Evolutionary conservation across 2,329 filamentous ascomycete genomes (phyloP), one percentile per base, ranked within the genome.

Genomic region (Paecilomyces niveus): DNA sequence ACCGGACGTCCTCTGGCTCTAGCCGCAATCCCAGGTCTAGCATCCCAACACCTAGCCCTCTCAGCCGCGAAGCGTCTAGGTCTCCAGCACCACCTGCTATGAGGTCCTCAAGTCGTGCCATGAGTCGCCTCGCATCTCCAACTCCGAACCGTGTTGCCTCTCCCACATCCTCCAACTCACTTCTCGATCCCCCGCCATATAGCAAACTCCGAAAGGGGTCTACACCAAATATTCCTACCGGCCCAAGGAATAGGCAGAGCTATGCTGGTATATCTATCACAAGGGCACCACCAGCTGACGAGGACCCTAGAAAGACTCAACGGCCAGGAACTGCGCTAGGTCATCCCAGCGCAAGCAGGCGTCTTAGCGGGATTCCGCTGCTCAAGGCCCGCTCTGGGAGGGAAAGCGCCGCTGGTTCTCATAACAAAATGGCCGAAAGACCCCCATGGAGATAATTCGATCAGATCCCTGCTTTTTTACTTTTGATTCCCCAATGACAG

Each of bases 151-250:
- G 66, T 10, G 59, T 63, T 10, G 55, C 62, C 18, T 72, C 72
- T 13, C 70, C 71, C 9, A 65, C 68, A 0, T 66, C 70, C 0
- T 49, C 56, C 13, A 59, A 61, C 15, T 60, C 70, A 32, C 33
- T 74, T 56, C 63, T 75, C n/a, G 74, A 76, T 55, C 74, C 74
- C n/a, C 73, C 73, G 10, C 73, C 74, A 24, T 76, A 76, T 61
- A 72, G 72, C 64, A 75, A 76, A 58, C 71, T 76, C 29, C 70
- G 69, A 56, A 68, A 70, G 57, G 62, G 64, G 9, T 57, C 67
- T 1, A 59, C 64, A 2, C 24, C 64, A 11, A 62, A 59, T 2
- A 57, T 75, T 29, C 50, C 63, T 3, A 71, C 67, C 51, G 65
- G 66, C 6, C 72, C 74, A 26, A 73, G 74, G 57, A 74, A 63